These are phyloP conservation scores for Trematosphaeria pertusa DNA, from an alignment of 2,329 filamentous ascomycete species.

Conservation along the genomic window DNA sequence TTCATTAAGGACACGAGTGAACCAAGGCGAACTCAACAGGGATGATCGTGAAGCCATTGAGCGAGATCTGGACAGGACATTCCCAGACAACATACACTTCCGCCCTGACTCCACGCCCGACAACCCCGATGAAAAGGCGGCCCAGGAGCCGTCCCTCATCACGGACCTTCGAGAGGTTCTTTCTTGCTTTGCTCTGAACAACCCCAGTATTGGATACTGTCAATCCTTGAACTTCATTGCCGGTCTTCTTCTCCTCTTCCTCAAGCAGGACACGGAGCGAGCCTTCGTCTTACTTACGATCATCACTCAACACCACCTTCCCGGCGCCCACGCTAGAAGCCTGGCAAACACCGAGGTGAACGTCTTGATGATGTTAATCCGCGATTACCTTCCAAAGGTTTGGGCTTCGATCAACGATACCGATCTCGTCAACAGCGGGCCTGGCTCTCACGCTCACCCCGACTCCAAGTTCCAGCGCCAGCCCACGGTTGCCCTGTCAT, in stretches of 20 bases:
- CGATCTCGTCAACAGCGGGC: conserved; percentile 54
- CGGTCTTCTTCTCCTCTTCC: conserved; percentile 85
- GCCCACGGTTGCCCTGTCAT: conserved; percentile 88
- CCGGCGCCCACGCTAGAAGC: conserved; percentile 88
- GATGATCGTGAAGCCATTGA: conserved; percentile 91
- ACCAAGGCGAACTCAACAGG: conserved; percentile 66
- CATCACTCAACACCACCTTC: conserved; percentile 85
- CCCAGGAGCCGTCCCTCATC: conserved; percentile 77
- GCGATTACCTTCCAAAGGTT: conserved; percentile 80
- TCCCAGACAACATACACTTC: conserved; percentile 92
- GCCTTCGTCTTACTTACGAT: conserved; percentile 93
- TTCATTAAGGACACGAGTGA: conserved; percentile 70
- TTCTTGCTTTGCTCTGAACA: conserved; percentile 88
- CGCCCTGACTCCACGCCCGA: conserved; percentile 64
- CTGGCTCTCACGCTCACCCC: conserved; percentile 41
- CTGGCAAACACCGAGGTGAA: conserved; percentile 93
- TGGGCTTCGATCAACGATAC: conserved; percentile 90
- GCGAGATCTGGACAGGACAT: conserved; percentile 90
- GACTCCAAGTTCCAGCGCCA: conserved; percentile 59
- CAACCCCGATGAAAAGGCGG: conserved; percentile 36
- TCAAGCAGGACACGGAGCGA: conserved; percentile 82
- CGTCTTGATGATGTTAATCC: conserved; percentile 86
- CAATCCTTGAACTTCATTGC: conserved; percentile 96
- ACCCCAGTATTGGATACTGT: conserved; percentile 91
- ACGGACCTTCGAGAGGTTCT: conserved; percentile 82